Conservation (phyloP, 208 protist species). For the Crithidia bombi region DNA sequence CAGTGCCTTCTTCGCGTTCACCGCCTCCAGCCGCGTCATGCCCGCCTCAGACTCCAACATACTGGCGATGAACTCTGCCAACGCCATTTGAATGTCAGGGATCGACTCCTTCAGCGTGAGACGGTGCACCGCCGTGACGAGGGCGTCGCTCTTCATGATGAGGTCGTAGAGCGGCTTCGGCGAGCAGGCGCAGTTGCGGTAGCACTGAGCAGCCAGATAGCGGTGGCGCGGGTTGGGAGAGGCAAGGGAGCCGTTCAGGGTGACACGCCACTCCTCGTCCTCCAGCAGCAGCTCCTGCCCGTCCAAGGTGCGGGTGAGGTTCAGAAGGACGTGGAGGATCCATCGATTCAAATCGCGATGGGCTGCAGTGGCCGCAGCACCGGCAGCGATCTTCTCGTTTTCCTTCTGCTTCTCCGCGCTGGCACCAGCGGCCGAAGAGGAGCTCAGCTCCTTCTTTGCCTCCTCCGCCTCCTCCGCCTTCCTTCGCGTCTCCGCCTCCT, state of each 20-base stretch:
- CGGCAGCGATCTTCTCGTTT: slow-evolving; percentile 14
- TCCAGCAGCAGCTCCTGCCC: slow-evolving; percentile 76
- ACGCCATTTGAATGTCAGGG: slow-evolving; percentile 48
- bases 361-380: slow-evolving; percentile 1
- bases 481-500: slow-evolving; percentile 16
- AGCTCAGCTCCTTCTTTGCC: slow-evolving; percentile 10
- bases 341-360: slow-evolving; percentile 68
- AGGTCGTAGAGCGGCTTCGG: slow-evolving; percentile 46
- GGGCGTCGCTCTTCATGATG: slow-evolving; percentile 54
- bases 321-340: slow-evolving; percentile 84
- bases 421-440: not conserved
- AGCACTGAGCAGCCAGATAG: slow-evolving; percentile 71
- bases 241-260: slow-evolving; percentile 47
- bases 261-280: slow-evolving; percentile 73
- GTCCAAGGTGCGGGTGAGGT: slow-evolving; percentile 73
- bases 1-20: slow-evolving; percentile 82
- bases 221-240: slow-evolving; percentile 53
- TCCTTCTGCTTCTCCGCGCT: slow-evolving; percentile 16
- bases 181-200: slow-evolving; percentile 74
- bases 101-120: slow-evolving; percentile 44
- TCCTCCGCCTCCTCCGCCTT: slow-evolving; percentile 34
- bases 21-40: slow-evolving; percentile 65
- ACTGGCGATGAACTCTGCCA: slow-evolving; percentile 71
- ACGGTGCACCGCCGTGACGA: slow-evolving; percentile 53
- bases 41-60: slow-evolving; percentile 73